Base-by-base conservation (phyloP, 2,329 filamentous ascomycete species). In the Ceratocystis harringtonii region DNA sequence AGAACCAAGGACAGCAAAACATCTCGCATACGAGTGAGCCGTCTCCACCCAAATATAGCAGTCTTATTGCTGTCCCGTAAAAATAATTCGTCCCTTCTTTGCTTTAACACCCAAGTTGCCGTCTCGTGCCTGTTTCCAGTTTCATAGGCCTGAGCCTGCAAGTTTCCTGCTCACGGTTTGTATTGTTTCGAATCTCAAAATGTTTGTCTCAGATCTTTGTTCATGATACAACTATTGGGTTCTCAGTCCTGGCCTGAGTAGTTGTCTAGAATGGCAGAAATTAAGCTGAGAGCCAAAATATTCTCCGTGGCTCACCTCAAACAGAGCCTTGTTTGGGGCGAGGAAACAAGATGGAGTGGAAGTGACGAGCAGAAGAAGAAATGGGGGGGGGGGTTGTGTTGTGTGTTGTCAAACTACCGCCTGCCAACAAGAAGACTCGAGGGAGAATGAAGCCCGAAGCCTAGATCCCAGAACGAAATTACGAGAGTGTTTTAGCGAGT, bases 401-500 rank as follows among this genome's bases (percentile, higher is more conserved):
- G 2, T 19, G 7, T 22, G 48, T 52, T 52, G n/a, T 48, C 45
- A 22, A 12, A 52, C 48, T 52, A 28, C 52, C 7, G 52, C 52
- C 52, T 58, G 52, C 32, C 52, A 58, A 50, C 77, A 71, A 69
- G 73, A 71, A 72, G n/a, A 50, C 45, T 22, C 45, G 3, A 22
- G 17, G 45, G n/a, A 50, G 6, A 19, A 50, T 7, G 22, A 50
- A 50, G n/a, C 45, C 17, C 17, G n/a, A 58, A 30, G 28, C 17
- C 52, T 30, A 15, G 32, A 58, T 30, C 52, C 28, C 6, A 30
- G 25, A 57, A n/a, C 17, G 8, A 81, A 77, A 78, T 79, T 78
- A 74, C 73, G 71, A 74, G 75, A 75, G 73, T 72, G 70, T 71
- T 70, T 75, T 79, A 78, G 78, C 76, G 77, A 76, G 80, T 82